Percentiles rank a stretch among this genome's conserved stretches.
Evolutionary conservation across 2,329 filamentous ascomycete species (phyloP).

Genomic region (Ophiostoma sp.): DNA sequence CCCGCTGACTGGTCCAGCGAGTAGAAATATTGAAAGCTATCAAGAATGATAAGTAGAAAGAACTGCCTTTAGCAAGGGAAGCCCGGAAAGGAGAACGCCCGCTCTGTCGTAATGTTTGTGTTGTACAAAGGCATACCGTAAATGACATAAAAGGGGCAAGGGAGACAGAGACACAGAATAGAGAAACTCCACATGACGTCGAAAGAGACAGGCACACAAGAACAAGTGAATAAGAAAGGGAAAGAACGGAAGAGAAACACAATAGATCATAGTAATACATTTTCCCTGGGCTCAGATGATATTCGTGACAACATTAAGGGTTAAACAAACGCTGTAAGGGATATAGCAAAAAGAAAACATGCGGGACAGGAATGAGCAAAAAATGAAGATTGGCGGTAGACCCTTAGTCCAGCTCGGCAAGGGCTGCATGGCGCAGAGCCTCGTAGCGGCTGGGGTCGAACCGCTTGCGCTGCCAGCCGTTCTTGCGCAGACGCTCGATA

Average conservation of each 20-base stretch:
- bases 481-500: conserved; percentile 50
- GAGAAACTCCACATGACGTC: background rate
- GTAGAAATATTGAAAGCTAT: background rate
- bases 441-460: conserved; percentile 52
- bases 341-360: background rate
- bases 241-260: background rate
- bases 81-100: background rate
- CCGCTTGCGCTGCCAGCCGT: conserved; percentile 50
- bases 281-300: background rate
- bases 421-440: conserved; percentile 45
- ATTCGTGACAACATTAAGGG: conserved; percentile 6
- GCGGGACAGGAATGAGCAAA: background rate
- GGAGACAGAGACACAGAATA: conserved; percentile 3
- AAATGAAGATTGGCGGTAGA: background rate
- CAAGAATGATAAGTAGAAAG: background rate
- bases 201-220: background rate
- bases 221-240: background rate
- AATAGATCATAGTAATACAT: conserved; percentile 8
- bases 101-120: background rate
- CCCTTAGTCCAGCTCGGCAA: conserved; percentile 44
- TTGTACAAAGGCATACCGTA: background rate
- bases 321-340: conserved; percentile 4
- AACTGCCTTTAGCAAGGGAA: no score
- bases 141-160: conserved; percentile 5
- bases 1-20: background rate